These are phyloP conservation scores for Fusarium equiseti DNA, from an alignment of 2,329 filamentous ascomycete species.

Conservation along the genomic window DNA sequence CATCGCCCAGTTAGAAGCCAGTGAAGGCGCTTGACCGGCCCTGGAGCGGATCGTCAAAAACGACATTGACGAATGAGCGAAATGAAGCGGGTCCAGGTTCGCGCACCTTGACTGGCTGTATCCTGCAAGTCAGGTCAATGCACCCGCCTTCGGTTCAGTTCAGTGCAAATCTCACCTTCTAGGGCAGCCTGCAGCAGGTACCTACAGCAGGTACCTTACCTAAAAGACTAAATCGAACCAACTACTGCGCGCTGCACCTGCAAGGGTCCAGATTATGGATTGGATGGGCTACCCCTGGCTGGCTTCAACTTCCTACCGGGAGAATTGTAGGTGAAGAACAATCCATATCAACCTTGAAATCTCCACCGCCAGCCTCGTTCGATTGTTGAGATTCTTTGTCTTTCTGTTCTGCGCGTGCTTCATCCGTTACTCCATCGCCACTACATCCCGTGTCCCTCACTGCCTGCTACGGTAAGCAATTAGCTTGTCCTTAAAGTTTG, in stretches of 20 bases:
- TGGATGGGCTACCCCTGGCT: slow-evolving; percentile 37
- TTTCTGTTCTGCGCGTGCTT: slow-evolving; percentile 10
- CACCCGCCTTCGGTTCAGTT: slow-evolving; percentile 33
- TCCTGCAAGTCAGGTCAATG: slow-evolving; percentile 23
- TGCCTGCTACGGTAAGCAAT: slow-evolving; percentile 5
- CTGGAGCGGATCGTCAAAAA: slow-evolving; percentile 36
- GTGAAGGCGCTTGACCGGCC: slow-evolving; percentile 16
- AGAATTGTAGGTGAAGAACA: slow-evolving; percentile 20
- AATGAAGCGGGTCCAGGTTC: slow-evolving; percentile 32
- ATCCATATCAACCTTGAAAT: slow-evolving; percentile 36
- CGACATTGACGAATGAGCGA: slow-evolving; percentile 22
- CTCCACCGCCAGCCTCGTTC: slow-evolving; percentile 43
- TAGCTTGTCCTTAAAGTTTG: slow-evolving; percentile 35
- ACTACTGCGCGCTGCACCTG: slow-evolving; percentile 27
- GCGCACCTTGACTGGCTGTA: slow-evolving; percentile 21
- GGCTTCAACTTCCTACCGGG: slow-evolving; percentile 37
- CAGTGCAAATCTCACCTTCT: slow-evolving; percentile 35
- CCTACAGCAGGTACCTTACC: slow-evolving; percentile 9
- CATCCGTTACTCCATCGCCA: slow-evolving; percentile 10
- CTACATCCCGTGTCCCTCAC: slow-evolving; percentile 8
- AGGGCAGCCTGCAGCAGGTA: slow-evolving; percentile 19
- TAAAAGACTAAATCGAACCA: slow-evolving; percentile 7
- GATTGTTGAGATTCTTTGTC: slow-evolving; percentile 33
- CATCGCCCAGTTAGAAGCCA: slow-evolving; percentile 16
- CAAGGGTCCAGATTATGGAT: slow-evolving; percentile 35